These are phyloP conservation scores for Ogataea henricii DNA, from an alignment of 805 yeast genomes.

Conservation along the genomic window DNA sequence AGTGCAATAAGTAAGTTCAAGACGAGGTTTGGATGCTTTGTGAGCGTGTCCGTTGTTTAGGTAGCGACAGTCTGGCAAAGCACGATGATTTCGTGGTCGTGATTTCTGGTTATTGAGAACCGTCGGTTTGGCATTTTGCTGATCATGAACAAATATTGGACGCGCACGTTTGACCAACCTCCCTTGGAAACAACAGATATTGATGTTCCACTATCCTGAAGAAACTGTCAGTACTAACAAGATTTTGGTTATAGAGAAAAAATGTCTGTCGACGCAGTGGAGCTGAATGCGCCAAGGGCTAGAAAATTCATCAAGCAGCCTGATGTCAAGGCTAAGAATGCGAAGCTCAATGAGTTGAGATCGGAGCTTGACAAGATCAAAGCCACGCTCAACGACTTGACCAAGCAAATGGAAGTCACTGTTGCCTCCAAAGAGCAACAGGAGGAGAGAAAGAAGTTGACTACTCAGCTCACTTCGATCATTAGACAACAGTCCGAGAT, in stretches of 20 bases:
- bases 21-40: no score
- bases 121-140: no score
- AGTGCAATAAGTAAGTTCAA: neutral
- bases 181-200: no score
- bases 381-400: constrained; percentile 50
- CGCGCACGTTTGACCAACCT: no score
- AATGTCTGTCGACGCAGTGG: constrained; percentile 25
- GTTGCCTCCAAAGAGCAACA: constrained; percentile 51
- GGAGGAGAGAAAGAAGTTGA: constrained; percentile 51
- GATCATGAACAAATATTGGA: no score
- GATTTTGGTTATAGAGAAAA: neutral
- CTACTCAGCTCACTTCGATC: constrained; percentile 46
- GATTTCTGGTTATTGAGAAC: no score
- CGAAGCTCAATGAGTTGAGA: constrained; percentile 53
- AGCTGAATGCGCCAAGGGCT: constrained; percentile 28
- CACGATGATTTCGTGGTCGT: no score
- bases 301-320: constrained; percentile 73
- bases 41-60: neutral
- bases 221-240: no score
- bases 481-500: constrained; percentile 41
- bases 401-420: constrained; percentile 56
- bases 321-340: constrained; percentile 65
- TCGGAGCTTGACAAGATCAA: constrained; percentile 67
- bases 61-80: no score
- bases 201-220: no score